phyloP scores from a whole-genome alignment of 106 monocot species.

The Apostasia shenzhenica region DNA sequence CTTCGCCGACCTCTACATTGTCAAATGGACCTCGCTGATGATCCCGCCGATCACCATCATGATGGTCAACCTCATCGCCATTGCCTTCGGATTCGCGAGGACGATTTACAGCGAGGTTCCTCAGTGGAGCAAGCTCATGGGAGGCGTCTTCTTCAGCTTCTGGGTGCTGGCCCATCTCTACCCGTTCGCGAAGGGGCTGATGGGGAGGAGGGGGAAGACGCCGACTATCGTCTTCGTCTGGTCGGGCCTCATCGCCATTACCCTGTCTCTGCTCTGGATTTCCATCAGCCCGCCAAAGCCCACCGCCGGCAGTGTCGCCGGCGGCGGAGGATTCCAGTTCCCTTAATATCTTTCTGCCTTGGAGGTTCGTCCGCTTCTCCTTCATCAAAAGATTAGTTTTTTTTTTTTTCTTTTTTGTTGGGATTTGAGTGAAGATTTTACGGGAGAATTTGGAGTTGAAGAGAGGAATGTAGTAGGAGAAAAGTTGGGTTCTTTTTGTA shows the following conservation, averaged over 20 bases:
- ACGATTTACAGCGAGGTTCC: slow-evolving; percentile 56
- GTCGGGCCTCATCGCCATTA: slow-evolving; percentile 55
- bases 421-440: too few relatives aligned
- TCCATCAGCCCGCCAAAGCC: slow-evolving; percentile 37
- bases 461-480: too few relatives aligned
- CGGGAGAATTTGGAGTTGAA: too few relatives aligned
- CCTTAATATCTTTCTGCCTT: slow-evolving; percentile 4
- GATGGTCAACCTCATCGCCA: slow-evolving; percentile 69
- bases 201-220: slow-evolving; percentile 61
- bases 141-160: slow-evolving; percentile 58
- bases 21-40: slow-evolving; percentile 65
- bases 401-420: too few relatives aligned
- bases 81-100: slow-evolving; percentile 43
- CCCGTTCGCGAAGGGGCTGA: slow-evolving; percentile 56
- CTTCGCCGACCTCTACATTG: slow-evolving; percentile 57
- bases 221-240: slow-evolving; percentile 62
- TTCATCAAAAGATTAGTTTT: background rate
- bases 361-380: background rate
- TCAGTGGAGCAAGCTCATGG: slow-evolving; percentile 55
- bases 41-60: slow-evolving; percentile 64
- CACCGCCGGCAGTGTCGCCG: background rate
- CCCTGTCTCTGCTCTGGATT: slow-evolving; percentile 48
- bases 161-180: slow-evolving; percentile 62
- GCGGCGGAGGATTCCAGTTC: slow-evolving; percentile 31
- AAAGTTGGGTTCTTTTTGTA: too few relatives aligned